A percentile compares a stretch with the other conserved stretches of the same genome.
Evolutionary conservation across 192 early-diverging fungal genomes (phyloP).

Genomic region (Coemansia sp.): DNA sequence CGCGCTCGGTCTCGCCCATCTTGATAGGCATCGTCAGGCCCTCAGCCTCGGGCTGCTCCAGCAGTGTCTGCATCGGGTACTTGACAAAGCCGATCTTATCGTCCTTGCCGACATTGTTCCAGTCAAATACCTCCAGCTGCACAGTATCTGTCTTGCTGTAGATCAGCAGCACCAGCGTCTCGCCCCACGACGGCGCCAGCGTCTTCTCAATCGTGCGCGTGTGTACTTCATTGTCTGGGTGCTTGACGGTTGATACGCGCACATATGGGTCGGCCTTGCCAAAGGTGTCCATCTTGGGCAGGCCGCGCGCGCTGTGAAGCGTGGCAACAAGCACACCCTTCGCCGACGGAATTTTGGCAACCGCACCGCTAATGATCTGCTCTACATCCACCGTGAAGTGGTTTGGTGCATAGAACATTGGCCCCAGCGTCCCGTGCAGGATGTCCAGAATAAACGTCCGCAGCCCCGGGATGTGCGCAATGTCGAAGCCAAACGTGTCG

Average conservation of each 20-base stretch:
- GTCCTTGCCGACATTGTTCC: conserved; percentile 74
- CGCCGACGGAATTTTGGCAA: conserved; percentile 64
- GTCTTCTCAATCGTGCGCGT: conserved; percentile 73
- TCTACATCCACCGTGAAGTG: conserved; percentile 78
- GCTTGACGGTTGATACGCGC: conserved; percentile 66
- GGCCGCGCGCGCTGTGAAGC: conserved; percentile 73
- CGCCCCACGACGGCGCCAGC: conserved; percentile 83
- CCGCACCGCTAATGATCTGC: conserved; percentile 70
- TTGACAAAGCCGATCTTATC: conserved; percentile 56
- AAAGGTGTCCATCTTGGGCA: conserved; percentile 86
- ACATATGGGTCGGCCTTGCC: conserved; percentile 91
- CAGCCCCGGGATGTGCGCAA: conserved; percentile 86
- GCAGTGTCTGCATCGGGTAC: conserved; percentile 52
- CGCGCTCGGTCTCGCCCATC: conserved; percentile 52
- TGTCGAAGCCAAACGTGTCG: conserved; percentile 81
- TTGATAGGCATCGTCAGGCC: conserved; percentile 48
- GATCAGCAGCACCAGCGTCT: conserved; percentile 75
- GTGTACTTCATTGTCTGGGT: conserved; percentile 60
- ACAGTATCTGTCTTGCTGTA: conserved; percentile 74
- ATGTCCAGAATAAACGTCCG: conserved; percentile 72
- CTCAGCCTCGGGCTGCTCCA: conserved; percentile 54
- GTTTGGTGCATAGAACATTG: conserved; percentile 86
- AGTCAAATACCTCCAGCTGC: conserved; percentile 79
- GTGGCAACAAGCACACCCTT: conserved; percentile 84
- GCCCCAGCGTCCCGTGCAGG: conserved; percentile 69